Conservation (phyloP, 371 early-diverging fungal genomes). For the Saksenaea vasiformis region DNA sequence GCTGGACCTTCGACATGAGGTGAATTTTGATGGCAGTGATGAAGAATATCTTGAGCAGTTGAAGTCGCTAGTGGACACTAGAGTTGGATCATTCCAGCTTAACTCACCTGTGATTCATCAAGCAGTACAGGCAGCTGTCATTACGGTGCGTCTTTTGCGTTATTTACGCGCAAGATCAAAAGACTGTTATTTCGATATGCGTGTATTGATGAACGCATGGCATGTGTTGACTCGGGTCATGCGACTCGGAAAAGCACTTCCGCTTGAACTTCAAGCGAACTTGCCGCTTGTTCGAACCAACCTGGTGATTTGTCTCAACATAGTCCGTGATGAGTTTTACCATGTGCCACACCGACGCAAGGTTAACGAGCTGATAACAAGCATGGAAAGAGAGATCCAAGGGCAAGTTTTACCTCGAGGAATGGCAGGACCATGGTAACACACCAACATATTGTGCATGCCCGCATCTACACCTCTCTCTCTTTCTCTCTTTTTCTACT, state of each 20-base stretch:
- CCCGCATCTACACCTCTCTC: no score
- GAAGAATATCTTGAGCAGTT: constrained; percentile 19
- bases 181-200: constrained; percentile 33
- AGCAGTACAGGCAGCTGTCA: constrained; percentile 16
- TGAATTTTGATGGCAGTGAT: constrained; percentile 17
- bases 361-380: not conserved
- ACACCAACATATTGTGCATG: no score
- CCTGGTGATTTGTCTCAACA: not conserved
- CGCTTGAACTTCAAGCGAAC: not conserved
- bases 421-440: not conserved
- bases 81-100: constrained; percentile 1
- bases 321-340: not conserved
- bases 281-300: not conserved
- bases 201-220: constrained; percentile 29
- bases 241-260: constrained; percentile 6
- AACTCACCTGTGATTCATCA: constrained; percentile 17
- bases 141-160: constrained; percentile 22
- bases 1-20: not conserved
- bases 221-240: constrained; percentile 15
- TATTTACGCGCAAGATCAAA: constrained; percentile 9
- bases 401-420: not conserved
- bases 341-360: not conserved
- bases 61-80: not conserved
- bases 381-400: not conserved
- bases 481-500: no score